phyloP scores from a whole-genome alignment of 495 filamentous ascomycete genomes.

The Astrothelium macrocarpum region DNA sequence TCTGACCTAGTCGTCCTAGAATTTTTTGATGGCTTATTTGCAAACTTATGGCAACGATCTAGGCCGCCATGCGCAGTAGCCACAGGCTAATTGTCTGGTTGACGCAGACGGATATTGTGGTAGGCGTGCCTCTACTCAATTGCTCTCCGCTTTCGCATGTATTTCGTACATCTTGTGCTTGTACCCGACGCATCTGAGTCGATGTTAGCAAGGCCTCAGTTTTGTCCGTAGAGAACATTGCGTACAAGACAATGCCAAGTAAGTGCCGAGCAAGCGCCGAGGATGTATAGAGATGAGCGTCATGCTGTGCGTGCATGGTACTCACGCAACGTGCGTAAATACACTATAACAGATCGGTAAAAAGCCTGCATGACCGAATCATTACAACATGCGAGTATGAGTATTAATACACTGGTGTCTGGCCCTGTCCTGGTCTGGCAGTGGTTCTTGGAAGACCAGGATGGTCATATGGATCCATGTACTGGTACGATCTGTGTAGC shows the following conservation, averaged over 20 bases:
- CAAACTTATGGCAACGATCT: not conserved
- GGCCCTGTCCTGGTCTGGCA: not conserved
- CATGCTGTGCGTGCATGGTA: not conserved
- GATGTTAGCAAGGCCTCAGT: not conserved
- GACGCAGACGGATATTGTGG: slow-evolving; percentile 1
- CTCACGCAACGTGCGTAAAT: not conserved
- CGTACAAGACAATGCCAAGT: not conserved
- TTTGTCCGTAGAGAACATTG: not conserved
- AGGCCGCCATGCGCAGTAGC: not conserved
- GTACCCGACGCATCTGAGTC: slow-evolving; percentile 1
- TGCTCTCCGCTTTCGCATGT: not conserved
- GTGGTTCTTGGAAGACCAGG: not conserved
- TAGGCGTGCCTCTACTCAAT: slow-evolving; percentile 1
- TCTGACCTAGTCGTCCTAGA: not conserved
- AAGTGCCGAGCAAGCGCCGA: not conserved
- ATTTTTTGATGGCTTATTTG: not conserved
- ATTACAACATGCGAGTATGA: not conserved
- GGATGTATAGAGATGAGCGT: not conserved
- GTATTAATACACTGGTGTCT: not conserved
- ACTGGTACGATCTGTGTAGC: too few relatives aligned
- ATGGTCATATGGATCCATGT: not conserved
- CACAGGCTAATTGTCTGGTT: not conserved
- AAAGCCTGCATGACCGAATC: not conserved
- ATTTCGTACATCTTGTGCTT: slow-evolving; percentile 7
- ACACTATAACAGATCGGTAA: not conserved